Evolutionary conservation across 192 early-diverging fungal species (phyloP), one percentile per base, ranked within the genome.

Genomic region (Rhizoclosmatium sp.): DNA sequence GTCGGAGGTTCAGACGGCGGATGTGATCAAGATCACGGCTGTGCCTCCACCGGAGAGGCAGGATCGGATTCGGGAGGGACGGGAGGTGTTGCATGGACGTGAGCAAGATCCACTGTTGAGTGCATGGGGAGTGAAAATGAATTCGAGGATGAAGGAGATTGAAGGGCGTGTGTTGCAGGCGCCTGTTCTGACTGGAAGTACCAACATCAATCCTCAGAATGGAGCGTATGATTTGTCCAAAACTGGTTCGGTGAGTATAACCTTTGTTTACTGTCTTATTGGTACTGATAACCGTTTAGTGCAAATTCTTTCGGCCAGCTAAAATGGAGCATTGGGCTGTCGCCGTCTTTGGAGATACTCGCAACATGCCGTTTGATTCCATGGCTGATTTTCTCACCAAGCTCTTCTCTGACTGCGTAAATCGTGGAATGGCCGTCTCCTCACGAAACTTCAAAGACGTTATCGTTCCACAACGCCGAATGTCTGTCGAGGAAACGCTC

Each of bases 61-160:
- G 44, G n/a, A 42, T 10, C 68, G 68, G 39, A 75, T 75, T 46
- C 3, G 14, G 58, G 72, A 75, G n/a, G 72, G 72, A n/a, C n/a
- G 72, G 41, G 40, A 45, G 4, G n/a, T 44, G 59, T 45, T 75
- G 16, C 72, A 75, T 39, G 72, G 45, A 3, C 2, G 14, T 7
- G 72, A 31, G 19, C 10, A 9, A 0, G 59, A 59, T 62, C 14
- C 56, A 39, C n/a, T 60, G 39, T 9, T 75, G 59, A 60, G 62
- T 19, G 78, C 65, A 7, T 84, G 83, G 83, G 80, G 80, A 14
- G 80, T 84, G 3, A 61, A 9, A 10, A 39, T 84, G 31, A 65
- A 81, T 23, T 69, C 83, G 16, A 47, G 81, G 19, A 84, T 84
- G 83, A 79, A 81, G 66, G 60, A 74, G 56, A 71, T 84, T 23